phyloP scores from a whole-genome alignment of 129 eudicot genomes.

The Centella asiatica region DNA sequence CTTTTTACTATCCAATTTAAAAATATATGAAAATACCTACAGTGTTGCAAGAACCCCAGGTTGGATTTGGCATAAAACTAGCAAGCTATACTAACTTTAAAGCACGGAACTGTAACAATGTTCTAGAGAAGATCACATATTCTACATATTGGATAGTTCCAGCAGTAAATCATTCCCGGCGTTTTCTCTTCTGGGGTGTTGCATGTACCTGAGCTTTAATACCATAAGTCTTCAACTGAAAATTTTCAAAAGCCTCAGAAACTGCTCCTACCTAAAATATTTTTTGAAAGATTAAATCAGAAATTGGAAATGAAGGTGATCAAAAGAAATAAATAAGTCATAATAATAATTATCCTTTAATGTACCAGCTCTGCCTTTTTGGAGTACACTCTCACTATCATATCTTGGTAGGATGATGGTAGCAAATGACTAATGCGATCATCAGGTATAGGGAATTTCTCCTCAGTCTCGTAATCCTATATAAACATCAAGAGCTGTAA shows the following conservation, averaged over 20 bases:
- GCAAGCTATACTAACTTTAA: neutral
- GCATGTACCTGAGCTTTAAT: conserved; percentile 51
- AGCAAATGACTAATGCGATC: conserved; percentile 59
- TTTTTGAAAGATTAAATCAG: neutral
- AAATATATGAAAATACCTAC: too few relatives aligned
- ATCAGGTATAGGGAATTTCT: conserved; percentile 44
- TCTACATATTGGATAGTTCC: neutral
- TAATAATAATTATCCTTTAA: neutral
- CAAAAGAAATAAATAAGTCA: neutral
- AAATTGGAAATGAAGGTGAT: neutral
- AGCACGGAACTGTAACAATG: neutral
- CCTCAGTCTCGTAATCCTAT: conserved; percentile 50
- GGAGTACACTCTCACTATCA: conserved; percentile 64
- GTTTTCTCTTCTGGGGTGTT: conserved; percentile 47
- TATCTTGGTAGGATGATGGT: conserved; percentile 52
- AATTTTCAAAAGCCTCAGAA: conserved; percentile 62
- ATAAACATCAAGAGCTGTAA: neutral
- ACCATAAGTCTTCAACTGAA: conserved; percentile 51
- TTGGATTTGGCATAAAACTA: neutral
- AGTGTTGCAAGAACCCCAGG: too few relatives aligned
- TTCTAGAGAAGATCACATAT: neutral
- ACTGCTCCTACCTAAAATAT: conserved; percentile 35
- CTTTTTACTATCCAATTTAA: too few relatives aligned
- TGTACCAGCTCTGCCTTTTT: conserved; percentile 48
- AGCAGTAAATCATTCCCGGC: conserved; percentile 5